Evolutionary conservation across 1,139 yeast species (phyloP).

Genomic region (Dujonia santamariae): DNA sequence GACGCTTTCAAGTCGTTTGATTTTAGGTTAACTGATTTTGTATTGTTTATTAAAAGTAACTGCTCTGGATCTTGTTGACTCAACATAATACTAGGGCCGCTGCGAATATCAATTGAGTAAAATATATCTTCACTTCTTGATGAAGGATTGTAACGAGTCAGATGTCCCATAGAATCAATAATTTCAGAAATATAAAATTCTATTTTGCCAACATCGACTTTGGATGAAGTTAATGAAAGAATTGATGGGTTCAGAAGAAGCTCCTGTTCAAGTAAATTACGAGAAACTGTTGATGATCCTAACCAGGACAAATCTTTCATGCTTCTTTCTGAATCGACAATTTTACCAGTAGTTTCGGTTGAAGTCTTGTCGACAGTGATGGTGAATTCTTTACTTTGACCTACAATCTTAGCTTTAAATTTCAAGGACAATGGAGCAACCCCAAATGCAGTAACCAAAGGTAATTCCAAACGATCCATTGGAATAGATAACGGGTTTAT

Average conservation of each 20-base stretch:
- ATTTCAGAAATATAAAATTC: constrained; percentile 65
- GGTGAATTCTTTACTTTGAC: constrained; percentile 23
- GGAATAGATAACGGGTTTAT: no score
- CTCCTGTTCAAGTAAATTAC: constrained; percentile 37
- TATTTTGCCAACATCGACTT: no score
- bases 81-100: constrained; percentile 49
- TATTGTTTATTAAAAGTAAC: constrained; percentile 41
- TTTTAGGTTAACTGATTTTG: constrained; percentile 25
- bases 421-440: constrained; percentile 71
- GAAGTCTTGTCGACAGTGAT: constrained; percentile 16
- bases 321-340: neutral
- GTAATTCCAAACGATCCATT: constrained; percentile 33
- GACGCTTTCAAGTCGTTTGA: constrained; percentile 14
- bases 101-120: constrained; percentile 60
- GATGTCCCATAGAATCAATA: constrained; percentile 74
- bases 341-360: neutral
- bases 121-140: constrained; percentile 46
- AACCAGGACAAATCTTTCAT: constrained; percentile 21
- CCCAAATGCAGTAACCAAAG: constrained; percentile 58
- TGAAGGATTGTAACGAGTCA: constrained; percentile 50
- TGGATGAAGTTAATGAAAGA: constrained; percentile 43
- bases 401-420: constrained; percentile 57
- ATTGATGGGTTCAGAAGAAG: constrained; percentile 23
- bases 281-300: constrained; percentile 21
- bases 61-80: constrained; percentile 36